phyloP scores from a whole-genome alignment of 176 grass and related monocot species.

The Aegilops sharonensis region DNA sequence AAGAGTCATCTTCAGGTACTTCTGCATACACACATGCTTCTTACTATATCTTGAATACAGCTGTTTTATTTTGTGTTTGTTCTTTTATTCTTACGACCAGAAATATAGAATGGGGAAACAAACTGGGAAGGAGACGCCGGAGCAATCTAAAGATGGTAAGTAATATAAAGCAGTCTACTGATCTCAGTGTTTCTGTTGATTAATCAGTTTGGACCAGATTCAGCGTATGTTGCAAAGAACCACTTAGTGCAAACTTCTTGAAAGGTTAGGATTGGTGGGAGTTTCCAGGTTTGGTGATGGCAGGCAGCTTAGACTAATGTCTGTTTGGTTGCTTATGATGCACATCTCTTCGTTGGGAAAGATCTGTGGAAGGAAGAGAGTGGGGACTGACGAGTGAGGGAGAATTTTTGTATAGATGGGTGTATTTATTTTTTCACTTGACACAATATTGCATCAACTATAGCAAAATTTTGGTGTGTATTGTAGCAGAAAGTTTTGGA shows the following conservation, averaged over 20 bases:
- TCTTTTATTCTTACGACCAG: conserved; percentile 45
- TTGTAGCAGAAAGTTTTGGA: conserved; percentile 4
- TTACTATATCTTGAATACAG: neutral
- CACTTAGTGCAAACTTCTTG: neutral
- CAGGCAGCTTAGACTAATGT: neutral
- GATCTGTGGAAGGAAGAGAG: neutral
- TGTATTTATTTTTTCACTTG: neutral
- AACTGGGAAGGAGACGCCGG: conserved; percentile 79
- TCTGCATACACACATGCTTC: neutral
- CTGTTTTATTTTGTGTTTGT: conserved; percentile 5
- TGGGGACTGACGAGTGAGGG: neutral
- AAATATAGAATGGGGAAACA: conserved; percentile 99
- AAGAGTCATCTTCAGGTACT: conserved; percentile 99
- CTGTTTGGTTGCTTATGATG: neutral
- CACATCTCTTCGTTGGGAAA: neutral
- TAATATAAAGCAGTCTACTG: conserved; percentile 1
- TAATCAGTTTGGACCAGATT: neutral
- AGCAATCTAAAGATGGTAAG: conserved; percentile 94
- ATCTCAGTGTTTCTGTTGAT: conserved; percentile 11
- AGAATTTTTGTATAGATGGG: neutral
- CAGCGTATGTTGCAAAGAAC: neutral
- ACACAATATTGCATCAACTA: neutral
- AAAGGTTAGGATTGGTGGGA: neutral
- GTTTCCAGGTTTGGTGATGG: neutral
- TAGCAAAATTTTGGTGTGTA: neutral